These are phyloP conservation scores for Colletotrichum gloeosporioides DNA, from an alignment of 2,329 filamentous ascomycete species.

Conservation along the genomic window DNA sequence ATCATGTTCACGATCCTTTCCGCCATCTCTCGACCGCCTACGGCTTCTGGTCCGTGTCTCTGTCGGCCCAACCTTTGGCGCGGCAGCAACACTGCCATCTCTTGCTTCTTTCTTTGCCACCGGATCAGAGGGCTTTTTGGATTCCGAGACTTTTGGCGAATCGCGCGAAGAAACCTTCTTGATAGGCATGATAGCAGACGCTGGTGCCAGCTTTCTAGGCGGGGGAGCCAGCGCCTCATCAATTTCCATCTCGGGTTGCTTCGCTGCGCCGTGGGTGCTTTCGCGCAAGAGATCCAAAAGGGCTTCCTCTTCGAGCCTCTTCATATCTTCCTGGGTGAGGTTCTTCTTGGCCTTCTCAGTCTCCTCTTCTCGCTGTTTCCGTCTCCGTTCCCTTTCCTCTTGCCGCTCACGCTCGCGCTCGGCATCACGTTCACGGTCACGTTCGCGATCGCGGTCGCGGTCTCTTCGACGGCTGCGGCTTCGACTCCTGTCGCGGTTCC, in stretches of 20 bases:
- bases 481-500: slow-evolving; percentile 32
- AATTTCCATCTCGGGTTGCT: slow-evolving; percentile 58
- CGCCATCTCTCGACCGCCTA: slow-evolving; percentile 28
- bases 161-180: slow-evolving; percentile 41
- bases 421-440: slow-evolving; percentile 35
- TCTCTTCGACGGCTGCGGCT: slow-evolving; percentile 23
- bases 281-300: slow-evolving; percentile 64
- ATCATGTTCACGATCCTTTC: slow-evolving; percentile 23
- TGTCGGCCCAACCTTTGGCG: slow-evolving; percentile 1
- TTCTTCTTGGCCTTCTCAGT: slow-evolving; percentile 56
- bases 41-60: slow-evolving; percentile 24
- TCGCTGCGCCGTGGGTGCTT: slow-evolving; percentile 54
- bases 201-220: slow-evolving; percentile 55
- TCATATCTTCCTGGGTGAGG: slow-evolving; percentile 63
- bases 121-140: slow-evolving; percentile 42
- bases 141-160: slow-evolving; percentile 46
- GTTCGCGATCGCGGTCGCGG: slow-evolving; percentile 32
- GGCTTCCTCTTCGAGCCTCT: slow-evolving; percentile 63
- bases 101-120: slow-evolving; percentile 36
- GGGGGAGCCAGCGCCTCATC: slow-evolving; percentile 62
- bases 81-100: slow-evolving; percentile 25
- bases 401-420: slow-evolving; percentile 31
- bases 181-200: slow-evolving; percentile 65
- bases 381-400: slow-evolving; percentile 34
- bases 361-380: slow-evolving; percentile 42